Conservation (phyloP, 257 asterid species). For the Solanum rostratum region DNA sequence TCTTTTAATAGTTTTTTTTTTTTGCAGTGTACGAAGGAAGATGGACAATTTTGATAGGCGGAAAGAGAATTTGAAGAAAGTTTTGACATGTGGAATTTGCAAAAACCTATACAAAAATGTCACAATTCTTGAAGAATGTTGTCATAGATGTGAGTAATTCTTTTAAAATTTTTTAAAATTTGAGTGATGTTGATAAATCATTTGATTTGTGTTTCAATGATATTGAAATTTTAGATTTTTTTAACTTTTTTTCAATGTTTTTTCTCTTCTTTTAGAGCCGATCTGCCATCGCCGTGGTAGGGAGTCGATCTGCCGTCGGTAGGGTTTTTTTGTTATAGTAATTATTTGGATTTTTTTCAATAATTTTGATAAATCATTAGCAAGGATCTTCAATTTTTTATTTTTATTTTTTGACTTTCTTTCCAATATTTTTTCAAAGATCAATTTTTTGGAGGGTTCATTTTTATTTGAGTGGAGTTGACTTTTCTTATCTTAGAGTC, state of each 20-base stretch:
- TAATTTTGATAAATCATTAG: background rate
- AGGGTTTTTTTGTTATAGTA: too few species aligned
- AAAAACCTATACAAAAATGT: background rate
- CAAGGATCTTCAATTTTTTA: background rate
- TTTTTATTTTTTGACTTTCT: background rate
- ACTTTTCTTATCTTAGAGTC: too few species aligned
- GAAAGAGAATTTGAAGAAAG: background rate
- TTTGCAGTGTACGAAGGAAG: background rate
- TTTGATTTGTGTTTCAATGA: background rate
- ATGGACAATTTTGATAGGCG: background rate
- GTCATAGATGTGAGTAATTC: background rate
- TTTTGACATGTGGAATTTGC: slow-evolving; percentile 9
- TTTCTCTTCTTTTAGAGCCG: too few species aligned
- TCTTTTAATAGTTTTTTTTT: background rate
- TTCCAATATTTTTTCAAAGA: background rate
- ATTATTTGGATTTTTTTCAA: background rate
- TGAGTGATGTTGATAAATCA: background rate
- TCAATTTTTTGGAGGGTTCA: background rate
- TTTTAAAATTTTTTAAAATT: too few species aligned
- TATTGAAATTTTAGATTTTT: background rate
- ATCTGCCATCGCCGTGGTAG: too few species aligned
- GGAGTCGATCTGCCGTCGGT: too few species aligned
- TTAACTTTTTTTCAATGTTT: too few species aligned
- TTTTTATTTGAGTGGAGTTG: background rate
- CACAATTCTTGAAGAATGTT: slow-evolving; percentile 11